Base-by-base conservation (phyloP, 345 rosid species). In the Eutrema heterophyllum region DNA sequence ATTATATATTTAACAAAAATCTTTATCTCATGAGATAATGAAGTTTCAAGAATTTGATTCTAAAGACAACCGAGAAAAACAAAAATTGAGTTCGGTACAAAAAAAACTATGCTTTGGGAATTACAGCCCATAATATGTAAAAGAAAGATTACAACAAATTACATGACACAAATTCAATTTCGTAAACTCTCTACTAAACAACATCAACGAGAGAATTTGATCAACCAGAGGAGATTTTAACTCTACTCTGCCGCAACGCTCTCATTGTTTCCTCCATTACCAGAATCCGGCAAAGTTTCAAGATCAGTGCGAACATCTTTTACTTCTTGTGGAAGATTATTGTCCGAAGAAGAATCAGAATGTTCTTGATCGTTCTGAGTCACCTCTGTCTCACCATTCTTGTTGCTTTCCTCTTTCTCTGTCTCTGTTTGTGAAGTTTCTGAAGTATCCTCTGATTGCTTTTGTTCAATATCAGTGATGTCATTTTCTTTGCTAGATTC, bases 211-310 rank as follows among this genome's bases (percentile, higher is more conserved):
- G 64, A 41, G 6, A 21, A 39, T 41, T 30, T 66, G 59, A 49
- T 57, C 21, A 18, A 67, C 38, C 61, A 39, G 3, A 39, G 3
- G 27, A 67, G 44, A 39, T 16, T 6, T 71, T 21, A 21, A 21
- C 24, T 21, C 1, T 21, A 86, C 84, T 85, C 90, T 7, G 90
- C 85, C 5, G 78, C 70, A 63, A 82, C 79, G 60, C 68, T 81
- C 14, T 76, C 81, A 39, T 62, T 80, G 26, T 65, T 78, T 5
- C 77, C 85, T 53, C 73, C 83, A 55, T 66, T 80, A 64, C 79
- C 79, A 9, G 86, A 79, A 18, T 83, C 84, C 1, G 95, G 89
- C 75, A 89, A 76, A 61, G 93, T 87, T 71, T 74, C 94, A 72
- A 85, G 75, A 74, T 87, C 91, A 0, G 84, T 83, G 15, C 81